A percentile compares a stretch with the other conserved stretches of the same genome.
Evolutionary conservation across 495 filamentous ascomycete genomes (phyloP).

Genomic region (Filosporella fistucella): DNA sequence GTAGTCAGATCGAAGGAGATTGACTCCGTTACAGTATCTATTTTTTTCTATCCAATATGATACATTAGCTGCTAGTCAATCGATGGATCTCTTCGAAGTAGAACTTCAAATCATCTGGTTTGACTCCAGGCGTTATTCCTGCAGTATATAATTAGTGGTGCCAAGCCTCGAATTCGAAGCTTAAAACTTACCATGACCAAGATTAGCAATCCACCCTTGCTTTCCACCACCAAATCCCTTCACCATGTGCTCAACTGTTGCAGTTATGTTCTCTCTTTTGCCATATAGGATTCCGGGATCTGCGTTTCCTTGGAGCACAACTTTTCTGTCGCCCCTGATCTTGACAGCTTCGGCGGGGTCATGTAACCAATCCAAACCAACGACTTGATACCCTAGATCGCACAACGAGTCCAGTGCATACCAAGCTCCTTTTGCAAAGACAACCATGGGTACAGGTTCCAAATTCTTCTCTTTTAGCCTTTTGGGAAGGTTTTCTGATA

Average conservation of each 20-base stretch:
- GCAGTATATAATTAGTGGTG: conserved; percentile 14
- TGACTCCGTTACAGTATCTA: too few relatives aligned
- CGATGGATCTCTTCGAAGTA: conserved; percentile 93
- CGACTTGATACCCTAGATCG: conserved; percentile 83
- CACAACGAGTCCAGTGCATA: conserved; percentile 87
- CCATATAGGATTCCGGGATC: conserved; percentile 94
- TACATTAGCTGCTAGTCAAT: conserved; percentile 33
- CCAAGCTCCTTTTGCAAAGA: conserved; percentile 99
- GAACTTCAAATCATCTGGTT: conserved; percentile 87
- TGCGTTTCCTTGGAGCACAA: conserved; percentile 89
- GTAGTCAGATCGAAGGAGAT: too few relatives aligned
- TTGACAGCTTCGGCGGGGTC: conserved; percentile 79
- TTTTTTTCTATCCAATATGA: too few relatives aligned
- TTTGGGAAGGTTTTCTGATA: conserved; percentile 70
- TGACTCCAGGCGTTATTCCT: conserved; percentile 90
- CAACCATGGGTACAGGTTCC: conserved; percentile 91
- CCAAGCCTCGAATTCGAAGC: too few relatives aligned
- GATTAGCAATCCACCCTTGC: conserved; percentile 82
- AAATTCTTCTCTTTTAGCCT: conserved; percentile 66
- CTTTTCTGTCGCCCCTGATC: conserved; percentile 62
- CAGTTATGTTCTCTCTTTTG: conserved; percentile 70
- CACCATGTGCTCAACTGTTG: conserved; percentile 77
- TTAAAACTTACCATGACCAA: conserved; percentile 71
- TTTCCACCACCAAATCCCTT: conserved; percentile 82
- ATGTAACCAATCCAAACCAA: conserved; percentile 93